Evolutionary conservation across 1,284 basidiomycete genomes (phyloP).

Genomic region (Schizophyllum commune): DNA sequence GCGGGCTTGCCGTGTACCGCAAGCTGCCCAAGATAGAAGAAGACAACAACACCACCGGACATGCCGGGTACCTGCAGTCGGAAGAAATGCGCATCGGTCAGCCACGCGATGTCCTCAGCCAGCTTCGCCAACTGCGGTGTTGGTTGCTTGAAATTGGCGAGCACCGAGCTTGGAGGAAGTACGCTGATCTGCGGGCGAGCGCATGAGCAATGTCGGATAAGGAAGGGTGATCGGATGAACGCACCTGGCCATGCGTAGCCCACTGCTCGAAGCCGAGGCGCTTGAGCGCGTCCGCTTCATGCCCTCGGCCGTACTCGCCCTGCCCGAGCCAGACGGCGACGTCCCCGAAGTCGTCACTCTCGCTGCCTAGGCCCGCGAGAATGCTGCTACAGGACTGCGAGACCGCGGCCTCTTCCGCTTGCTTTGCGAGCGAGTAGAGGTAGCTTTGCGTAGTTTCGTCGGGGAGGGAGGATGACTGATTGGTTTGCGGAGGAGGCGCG

Average conservation of each 20-base stretch:
- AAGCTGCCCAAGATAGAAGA: slow-evolving; percentile 7
- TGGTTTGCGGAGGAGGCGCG: slow-evolving; percentile 3
- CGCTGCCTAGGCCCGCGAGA: slow-evolving; percentile 42
- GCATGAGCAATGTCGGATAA: slow-evolving; percentile 7
- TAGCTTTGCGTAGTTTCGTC: slow-evolving; percentile 8
- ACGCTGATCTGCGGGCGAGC: slow-evolving; percentile 3
- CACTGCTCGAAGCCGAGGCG: slow-evolving; percentile 21
- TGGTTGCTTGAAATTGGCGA: slow-evolving; percentile 6
- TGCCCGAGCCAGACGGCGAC: slow-evolving; percentile 42
- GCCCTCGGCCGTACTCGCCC: slow-evolving; percentile 24
- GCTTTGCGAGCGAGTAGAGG: slow-evolving; percentile 25
- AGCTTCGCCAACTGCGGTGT: slow-evolving; percentile 9
- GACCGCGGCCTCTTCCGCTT: slow-evolving; percentile 31
- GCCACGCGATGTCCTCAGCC: slow-evolving; percentile 10
- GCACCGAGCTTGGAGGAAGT: slow-evolving; percentile 2
- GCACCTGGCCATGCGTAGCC: slow-evolving; percentile 9
- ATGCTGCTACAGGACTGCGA: slow-evolving; percentile 39
- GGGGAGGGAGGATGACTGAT: background rate
- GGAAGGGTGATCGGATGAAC: slow-evolving; percentile 3
- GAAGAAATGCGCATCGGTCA: slow-evolving; percentile 24
- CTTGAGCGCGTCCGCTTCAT: slow-evolving; percentile 21
- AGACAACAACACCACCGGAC: slow-evolving; percentile 10
- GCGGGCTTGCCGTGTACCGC: background rate
- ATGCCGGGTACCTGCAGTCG: slow-evolving; percentile 11
- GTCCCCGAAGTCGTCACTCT: slow-evolving; percentile 49